Conservation (phyloP, 495 filamentous ascomycete genomes). For the Bacidia gigantensis region DNA sequence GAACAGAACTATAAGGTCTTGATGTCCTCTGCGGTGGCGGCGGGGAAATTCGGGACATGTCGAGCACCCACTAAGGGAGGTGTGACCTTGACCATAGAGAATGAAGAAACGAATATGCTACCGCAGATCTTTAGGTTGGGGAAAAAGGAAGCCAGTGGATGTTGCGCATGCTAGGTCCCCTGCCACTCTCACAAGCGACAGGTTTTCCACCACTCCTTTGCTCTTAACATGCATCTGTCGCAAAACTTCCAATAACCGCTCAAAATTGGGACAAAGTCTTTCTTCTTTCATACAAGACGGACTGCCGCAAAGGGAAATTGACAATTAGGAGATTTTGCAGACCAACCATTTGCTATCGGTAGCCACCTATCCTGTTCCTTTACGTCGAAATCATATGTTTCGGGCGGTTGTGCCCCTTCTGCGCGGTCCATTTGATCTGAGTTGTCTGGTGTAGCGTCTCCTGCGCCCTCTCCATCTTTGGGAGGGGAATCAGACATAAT, state of each 20-base stretch:
- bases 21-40: conserved; percentile 17
- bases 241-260: conserved; percentile 29
- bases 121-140: conserved; percentile 26
- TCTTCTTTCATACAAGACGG: conserved; percentile 21
- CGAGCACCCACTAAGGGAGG: conserved; percentile 24
- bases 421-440: conserved; percentile 48
- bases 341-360: conserved; percentile 99
- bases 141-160: conserved; percentile 18
- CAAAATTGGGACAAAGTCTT: conserved; percentile 22
- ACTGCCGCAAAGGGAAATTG: conserved; percentile 37
- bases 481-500: conserved; percentile 94
- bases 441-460: conserved; percentile 86
- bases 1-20: conserved; percentile 22
- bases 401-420: conserved; percentile 47
- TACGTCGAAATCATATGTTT: conserved; percentile 91
- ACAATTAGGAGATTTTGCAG: conserved; percentile 21
- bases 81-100: conserved; percentile 23
- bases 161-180: conserved; percentile 20
- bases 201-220: conserved; percentile 30
- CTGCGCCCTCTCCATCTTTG: conserved; percentile 84
- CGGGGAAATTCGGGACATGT: conserved; percentile 31
- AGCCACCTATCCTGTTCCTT: conserved; percentile 99
- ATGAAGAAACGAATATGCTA: conserved; percentile 24
- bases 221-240: conserved; percentile 22
- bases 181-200: conserved; percentile 30